phyloP scores from a whole-genome alignment of 2,329 filamentous ascomycete genomes.

The Alternaria conjuncta region DNA sequence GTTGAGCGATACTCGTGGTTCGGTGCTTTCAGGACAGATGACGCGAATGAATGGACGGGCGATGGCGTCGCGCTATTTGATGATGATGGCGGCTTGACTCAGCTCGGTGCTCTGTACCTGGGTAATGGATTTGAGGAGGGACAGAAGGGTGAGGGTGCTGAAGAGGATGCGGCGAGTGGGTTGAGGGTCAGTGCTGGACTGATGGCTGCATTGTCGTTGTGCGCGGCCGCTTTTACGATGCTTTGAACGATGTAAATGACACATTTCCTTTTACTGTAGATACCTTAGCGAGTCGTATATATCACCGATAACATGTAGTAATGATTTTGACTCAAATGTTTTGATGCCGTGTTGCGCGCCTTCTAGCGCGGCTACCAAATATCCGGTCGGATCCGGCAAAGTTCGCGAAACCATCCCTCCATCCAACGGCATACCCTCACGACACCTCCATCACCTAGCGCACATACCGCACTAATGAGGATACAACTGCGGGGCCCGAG shows the following conservation, averaged over 20 bases:
- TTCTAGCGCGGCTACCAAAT: not conserved
- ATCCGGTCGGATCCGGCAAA: not conserved
- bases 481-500: not conserved
- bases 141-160: slow-evolving; percentile 37
- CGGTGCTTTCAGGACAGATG: slow-evolving; percentile 40
- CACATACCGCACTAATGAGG: not conserved
- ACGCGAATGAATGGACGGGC: slow-evolving; percentile 47
- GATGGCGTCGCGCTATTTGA: slow-evolving; percentile 44
- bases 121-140: slow-evolving; percentile 38
- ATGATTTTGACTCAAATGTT: not conserved
- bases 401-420: not conserved
- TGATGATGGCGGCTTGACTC: slow-evolving; percentile 38
- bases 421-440: not conserved
- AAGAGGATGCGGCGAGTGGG: slow-evolving; percentile 18
- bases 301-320: not conserved
- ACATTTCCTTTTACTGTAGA: not conserved
- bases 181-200: slow-evolving; percentile 12
- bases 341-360: not conserved
- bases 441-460: not conserved
- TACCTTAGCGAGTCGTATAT: slow-evolving; percentile 6
- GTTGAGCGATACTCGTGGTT: slow-evolving; percentile 49
- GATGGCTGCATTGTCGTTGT: slow-evolving; percentile 12
- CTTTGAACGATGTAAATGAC: not conserved
- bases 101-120: slow-evolving; percentile 43
- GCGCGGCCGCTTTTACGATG: slow-evolving; percentile 3